phyloP scores from a whole-genome alignment of 31 red algal species.

The Porphyra umbilicalis region DNA sequence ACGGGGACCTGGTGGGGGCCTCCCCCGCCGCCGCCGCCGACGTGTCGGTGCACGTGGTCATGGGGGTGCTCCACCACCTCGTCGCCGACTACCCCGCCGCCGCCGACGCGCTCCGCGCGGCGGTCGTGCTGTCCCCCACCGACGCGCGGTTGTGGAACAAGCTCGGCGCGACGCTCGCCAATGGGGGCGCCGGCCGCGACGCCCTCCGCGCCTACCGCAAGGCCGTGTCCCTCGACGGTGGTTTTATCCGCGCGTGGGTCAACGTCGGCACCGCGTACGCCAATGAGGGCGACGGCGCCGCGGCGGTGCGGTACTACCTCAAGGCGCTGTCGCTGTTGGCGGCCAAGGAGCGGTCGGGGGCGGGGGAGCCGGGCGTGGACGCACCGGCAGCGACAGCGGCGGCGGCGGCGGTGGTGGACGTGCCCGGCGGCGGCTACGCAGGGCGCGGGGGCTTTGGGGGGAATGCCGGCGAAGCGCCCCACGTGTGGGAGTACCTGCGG shows the following conservation, averaged over 20 bases:
- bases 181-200: constrained; percentile 52
- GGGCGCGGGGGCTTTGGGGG: background rate
- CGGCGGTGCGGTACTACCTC: constrained; percentile 61
- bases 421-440: no score
- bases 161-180: constrained; percentile 85
- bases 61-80: constrained; percentile 78
- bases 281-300: constrained; percentile 38
- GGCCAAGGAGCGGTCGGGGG: constrained; percentile 2
- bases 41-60: constrained; percentile 41
- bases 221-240: constrained; percentile 57
- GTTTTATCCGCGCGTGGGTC: constrained; percentile 82
- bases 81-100: constrained; percentile 59
- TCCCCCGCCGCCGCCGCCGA: constrained; percentile 21
- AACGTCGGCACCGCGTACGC: constrained; percentile 94
- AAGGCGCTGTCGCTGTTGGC: constrained; percentile 43
- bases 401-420: background rate
- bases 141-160: constrained; percentile 82
- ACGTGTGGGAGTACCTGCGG: constrained; percentile 76
- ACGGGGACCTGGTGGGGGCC: constrained; percentile 1
- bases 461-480: constrained; percentile 20
- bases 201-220: constrained; percentile 79
- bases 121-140: constrained; percentile 42
- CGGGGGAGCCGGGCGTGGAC: background rate
- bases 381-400: background rate
- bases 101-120: constrained; percentile 32